Conservation (phyloP, 495 filamentous ascomycete species). For the Xylaria longipes region DNA sequence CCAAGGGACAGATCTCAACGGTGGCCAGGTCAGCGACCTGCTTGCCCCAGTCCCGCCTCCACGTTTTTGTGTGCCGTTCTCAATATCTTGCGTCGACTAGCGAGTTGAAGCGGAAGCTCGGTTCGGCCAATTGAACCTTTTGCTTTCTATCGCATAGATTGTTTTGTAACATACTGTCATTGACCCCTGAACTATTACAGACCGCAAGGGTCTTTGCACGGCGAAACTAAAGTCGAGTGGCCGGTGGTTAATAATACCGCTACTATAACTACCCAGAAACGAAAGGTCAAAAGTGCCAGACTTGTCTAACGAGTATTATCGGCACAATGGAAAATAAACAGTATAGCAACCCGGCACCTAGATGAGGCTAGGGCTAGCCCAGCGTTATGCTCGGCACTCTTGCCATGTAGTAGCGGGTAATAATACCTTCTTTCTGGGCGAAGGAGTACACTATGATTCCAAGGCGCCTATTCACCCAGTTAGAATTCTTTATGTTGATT, state of each 20-base stretch:
- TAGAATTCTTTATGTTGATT: conserved; percentile 2
- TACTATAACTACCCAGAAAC: conserved; percentile 12
- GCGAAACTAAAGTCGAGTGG: conserved; percentile 19
- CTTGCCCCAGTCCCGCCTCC: conserved; percentile 26
- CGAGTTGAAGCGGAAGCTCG: conserved; percentile 13
- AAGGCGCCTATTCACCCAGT: conserved; percentile 23
- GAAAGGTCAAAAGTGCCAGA: conserved; percentile 10
- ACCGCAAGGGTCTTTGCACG: conserved; percentile 1
- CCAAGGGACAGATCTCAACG: conserved; percentile 24
- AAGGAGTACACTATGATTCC: conserved; percentile 13
- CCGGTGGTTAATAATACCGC: conserved; percentile 18
- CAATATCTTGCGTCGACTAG: conserved; percentile 17
- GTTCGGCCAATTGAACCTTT: conserved; percentile 4
- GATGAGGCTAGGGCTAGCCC: conserved; percentile 22
- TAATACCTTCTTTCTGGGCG: not conserved
- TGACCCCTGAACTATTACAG: conserved; percentile 3
- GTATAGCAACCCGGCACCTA: conserved; percentile 2
- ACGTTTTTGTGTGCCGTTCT: conserved; percentile 27
- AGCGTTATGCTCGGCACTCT: conserved; percentile 23
- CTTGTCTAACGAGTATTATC: conserved; percentile 9
- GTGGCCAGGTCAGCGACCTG: conserved; percentile 22
- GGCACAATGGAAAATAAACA: conserved; percentile 20
- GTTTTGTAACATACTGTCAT: conserved; percentile 19
- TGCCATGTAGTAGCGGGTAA: conserved; percentile 19
- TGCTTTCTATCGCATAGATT: conserved; percentile 10